These are phyloP conservation scores for Spinellus fusiger DNA, from an alignment of 192 early-diverging fungal genomes.

Conservation along the genomic window DNA sequence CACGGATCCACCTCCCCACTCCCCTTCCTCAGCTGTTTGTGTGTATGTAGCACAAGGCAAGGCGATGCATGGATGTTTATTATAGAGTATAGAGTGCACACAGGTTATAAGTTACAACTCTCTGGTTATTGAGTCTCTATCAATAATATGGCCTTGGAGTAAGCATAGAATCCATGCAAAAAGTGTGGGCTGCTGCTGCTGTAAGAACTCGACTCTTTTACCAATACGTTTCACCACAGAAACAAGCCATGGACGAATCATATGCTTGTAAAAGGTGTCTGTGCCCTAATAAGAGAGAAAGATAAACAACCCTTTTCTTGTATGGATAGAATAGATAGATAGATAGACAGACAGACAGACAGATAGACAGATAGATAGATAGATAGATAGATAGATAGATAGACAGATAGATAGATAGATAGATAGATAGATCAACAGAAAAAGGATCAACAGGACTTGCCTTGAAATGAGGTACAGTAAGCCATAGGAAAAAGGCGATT, in stretches of 20 bases:
- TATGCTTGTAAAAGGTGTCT: slow-evolving; percentile 64
- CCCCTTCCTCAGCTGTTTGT: too few species aligned
- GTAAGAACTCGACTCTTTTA: slow-evolving; percentile 22
- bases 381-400: background rate
- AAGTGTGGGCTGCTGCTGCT: slow-evolving; percentile 19
- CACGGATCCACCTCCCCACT: too few species aligned
- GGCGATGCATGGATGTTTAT: background rate
- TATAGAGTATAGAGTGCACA: background rate
- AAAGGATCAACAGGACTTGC: slow-evolving; percentile 28
- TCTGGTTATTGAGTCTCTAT: too few species aligned
- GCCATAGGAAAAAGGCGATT: slow-evolving; percentile 82
- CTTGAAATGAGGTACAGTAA: slow-evolving; percentile 66
- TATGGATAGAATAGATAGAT: background rate
- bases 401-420: background rate
- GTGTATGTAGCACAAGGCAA: background rate
- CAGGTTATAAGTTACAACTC: too few species aligned
- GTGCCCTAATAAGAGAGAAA: slow-evolving; percentile 57
- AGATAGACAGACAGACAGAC: too few species aligned
- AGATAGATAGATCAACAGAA: slow-evolving; percentile 1
- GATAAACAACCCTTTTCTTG: background rate
- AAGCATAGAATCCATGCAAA: background rate
- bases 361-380: background rate
- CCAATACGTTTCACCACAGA: slow-evolving; percentile 42
- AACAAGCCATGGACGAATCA: slow-evolving; percentile 72
- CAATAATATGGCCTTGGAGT: background rate